Evolutionary conservation across 495 filamentous ascomycete species (phyloP).

Genomic region (Podospora conica): DNA sequence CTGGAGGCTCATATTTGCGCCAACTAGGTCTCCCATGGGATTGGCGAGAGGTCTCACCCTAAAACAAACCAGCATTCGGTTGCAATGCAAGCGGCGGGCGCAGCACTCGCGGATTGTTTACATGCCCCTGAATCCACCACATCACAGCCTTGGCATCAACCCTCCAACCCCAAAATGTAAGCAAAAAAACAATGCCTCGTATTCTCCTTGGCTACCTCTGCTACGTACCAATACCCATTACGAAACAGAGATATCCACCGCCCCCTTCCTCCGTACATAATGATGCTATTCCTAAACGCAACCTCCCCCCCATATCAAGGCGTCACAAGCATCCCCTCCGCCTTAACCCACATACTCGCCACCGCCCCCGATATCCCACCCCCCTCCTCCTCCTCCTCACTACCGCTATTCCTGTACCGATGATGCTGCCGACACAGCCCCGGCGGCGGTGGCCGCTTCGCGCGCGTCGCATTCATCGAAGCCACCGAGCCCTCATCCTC

Average conservation of each 20-base stretch:
- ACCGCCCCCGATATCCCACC: slow-evolving; percentile 10
- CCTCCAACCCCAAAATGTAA: neutral
- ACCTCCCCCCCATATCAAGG: neutral
- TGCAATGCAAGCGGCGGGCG: neutral
- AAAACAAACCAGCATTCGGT: no score
- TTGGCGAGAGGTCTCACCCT: neutral
- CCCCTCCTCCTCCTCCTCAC: neutral
- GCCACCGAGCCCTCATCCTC: neutral
- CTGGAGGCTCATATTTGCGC: neutral
- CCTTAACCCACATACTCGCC: slow-evolving; percentile 16
- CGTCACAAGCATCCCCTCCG: slow-evolving; percentile 14
- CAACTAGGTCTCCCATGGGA: no score
- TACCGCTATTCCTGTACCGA: neutral
- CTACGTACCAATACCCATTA: neutral
- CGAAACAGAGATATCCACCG: neutral
- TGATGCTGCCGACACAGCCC: neutral
- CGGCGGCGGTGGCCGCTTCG: neutral
- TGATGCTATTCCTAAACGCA: neutral
- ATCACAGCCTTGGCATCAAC: neutral
- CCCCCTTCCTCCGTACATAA: neutral
- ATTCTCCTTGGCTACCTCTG: neutral
- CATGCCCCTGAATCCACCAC: neutral
- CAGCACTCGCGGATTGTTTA: neutral
- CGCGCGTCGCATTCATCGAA: neutral
- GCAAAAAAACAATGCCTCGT: neutral